A percentile compares a stretch with the other conserved stretches of the same genome.
phyloP scores from a whole-genome alignment of 345 rosid genomes.

The Eucalyptus decipiens region DNA sequence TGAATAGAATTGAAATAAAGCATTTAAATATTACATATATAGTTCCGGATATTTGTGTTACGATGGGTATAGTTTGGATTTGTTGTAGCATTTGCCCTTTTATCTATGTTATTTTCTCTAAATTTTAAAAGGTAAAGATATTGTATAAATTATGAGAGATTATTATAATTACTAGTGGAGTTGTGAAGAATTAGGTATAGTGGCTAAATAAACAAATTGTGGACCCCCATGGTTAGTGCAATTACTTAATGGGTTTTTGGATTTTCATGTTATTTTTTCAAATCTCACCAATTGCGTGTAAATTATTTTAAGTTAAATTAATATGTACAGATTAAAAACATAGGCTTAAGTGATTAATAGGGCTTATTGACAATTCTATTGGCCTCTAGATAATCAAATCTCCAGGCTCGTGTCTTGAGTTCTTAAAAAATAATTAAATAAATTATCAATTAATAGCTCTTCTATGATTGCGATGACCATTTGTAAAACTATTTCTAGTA shows the following conservation, averaged over 20 bases:
- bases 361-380: background rate
- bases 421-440: background rate
- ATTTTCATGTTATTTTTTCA: background rate
- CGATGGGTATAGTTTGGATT: background rate
- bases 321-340: background rate
- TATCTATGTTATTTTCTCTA: background rate
- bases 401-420: accelerated
- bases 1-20: too few relatives aligned
- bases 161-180: background rate
- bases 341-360: background rate
- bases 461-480: accelerated
- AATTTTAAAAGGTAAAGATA: background rate
- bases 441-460: accelerated
- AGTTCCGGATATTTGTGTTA: accelerated
- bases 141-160: background rate
- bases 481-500: background rate
- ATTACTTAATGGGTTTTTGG: background rate
- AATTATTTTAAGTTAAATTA: background rate
- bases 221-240: too few relatives aligned
- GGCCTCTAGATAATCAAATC: background rate
- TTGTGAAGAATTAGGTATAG: background rate
- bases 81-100: too few relatives aligned
- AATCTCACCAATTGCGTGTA: accelerated
- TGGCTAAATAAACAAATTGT: background rate
- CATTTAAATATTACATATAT: too few relatives aligned